These are phyloP conservation scores for Ploettnerulaceae sp. DNA, from an alignment of 2,329 filamentous ascomycete genomes.

Conservation along the genomic window DNA sequence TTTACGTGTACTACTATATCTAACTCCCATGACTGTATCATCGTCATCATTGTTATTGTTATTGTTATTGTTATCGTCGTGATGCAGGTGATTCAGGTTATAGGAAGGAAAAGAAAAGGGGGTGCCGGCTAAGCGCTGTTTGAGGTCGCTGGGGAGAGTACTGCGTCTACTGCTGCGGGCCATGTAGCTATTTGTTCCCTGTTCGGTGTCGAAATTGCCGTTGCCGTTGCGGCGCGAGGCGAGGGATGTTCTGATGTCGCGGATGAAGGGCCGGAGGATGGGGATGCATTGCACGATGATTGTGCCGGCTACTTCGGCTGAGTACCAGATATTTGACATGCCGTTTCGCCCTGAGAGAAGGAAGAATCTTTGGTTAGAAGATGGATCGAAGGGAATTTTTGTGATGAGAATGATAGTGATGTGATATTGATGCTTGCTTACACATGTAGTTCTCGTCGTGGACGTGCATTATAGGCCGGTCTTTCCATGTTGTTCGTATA, in stretches of 20 bases:
- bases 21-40: too few species aligned
- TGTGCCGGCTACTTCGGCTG: slow-evolving; percentile 48
- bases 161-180: too few species aligned
- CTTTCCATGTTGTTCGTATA: slow-evolving; percentile 46
- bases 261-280: slow-evolving; percentile 44
- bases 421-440: slow-evolving; percentile 4
- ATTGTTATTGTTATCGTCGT: too few species aligned
- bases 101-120: too few species aligned
- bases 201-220: background rate
- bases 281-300: slow-evolving; percentile 52
- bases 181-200: too few species aligned
- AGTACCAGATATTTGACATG: slow-evolving; percentile 43
- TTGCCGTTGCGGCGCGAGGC: slow-evolving; percentile 28
- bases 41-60: too few species aligned
- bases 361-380: background rate
- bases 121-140: too few species aligned
- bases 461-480: slow-evolving; percentile 38
- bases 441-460: slow-evolving; percentile 45
- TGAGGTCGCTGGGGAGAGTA: too few species aligned
- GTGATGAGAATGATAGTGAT: too few species aligned
- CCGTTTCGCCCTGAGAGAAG: slow-evolving; percentile 40
- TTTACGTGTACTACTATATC: too few species aligned
- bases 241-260: slow-evolving; percentile 38
- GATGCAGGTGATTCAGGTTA: too few species aligned
- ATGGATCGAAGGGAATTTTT: too few species aligned